Evolutionary conservation across 768 basidiomycete species (phyloP).

Genomic region (Leccinum longicurvipes): DNA sequence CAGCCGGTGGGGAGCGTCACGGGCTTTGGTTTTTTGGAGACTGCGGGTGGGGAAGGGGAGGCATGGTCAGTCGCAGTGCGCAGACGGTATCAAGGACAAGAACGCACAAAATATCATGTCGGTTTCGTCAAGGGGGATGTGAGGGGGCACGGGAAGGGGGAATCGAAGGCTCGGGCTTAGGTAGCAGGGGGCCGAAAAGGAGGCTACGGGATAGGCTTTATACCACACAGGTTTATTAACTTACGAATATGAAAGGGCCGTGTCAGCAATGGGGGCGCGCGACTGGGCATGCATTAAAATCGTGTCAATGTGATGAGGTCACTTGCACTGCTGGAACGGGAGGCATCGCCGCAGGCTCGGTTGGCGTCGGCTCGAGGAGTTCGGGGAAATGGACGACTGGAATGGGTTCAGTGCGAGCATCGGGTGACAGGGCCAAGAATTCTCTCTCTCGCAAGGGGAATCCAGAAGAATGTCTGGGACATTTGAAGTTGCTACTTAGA

Average conservation of each 20-base stretch:
- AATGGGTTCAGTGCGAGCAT: neutral
- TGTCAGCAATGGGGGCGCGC: constrained; percentile 15
- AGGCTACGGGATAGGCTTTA: constrained; percentile 7
- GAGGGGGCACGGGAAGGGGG: neutral
- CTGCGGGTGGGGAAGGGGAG: constrained; percentile 12
- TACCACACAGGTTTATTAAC: constrained; percentile 24
- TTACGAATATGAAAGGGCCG: constrained; percentile 15
- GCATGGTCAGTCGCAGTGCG: neutral
- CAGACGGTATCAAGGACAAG: neutral
- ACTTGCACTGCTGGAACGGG: constrained; percentile 13
- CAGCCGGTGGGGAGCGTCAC: constrained; percentile 29
- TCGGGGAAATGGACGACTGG: constrained; percentile 7
- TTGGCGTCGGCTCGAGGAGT: constrained; percentile 9
- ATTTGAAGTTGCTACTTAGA: no score
- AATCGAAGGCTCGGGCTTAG: neutral
- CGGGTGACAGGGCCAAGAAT: constrained; percentile 1
- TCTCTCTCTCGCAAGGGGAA: neutral
- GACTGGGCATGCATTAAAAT: constrained; percentile 30
- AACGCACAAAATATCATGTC: neutral
- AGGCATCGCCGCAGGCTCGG: constrained; percentile 21
- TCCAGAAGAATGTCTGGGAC: no score
- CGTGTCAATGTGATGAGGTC: constrained; percentile 32
- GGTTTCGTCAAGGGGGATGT: neutral
- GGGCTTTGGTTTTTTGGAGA: constrained; percentile 30
- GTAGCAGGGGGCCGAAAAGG: neutral